A percentile compares a stretch with the other conserved stretches of the same genome.
phyloP scores from a whole-genome alignment of 805 yeast species.

The Saccharomycopsis sp. region DNA sequence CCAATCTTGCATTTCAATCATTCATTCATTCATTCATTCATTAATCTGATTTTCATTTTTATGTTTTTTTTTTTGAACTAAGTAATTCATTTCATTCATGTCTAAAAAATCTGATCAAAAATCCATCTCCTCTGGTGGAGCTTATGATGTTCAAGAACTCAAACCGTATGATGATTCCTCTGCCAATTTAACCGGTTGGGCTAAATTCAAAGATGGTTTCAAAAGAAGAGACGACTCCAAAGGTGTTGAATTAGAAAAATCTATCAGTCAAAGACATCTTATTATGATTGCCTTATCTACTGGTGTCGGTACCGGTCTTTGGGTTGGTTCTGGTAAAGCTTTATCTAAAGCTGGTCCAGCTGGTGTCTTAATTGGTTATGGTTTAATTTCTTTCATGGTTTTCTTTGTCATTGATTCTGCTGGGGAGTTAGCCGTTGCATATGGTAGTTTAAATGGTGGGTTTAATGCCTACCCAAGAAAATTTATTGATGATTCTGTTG shows the following conservation, averaged over 20 bases:
- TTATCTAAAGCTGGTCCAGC: slow-evolving; percentile 41
- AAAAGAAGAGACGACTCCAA: slow-evolving; percentile 12
- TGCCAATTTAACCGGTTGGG: slow-evolving; percentile 15
- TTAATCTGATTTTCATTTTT: background rate
- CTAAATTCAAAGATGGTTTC: slow-evolving; percentile 17
- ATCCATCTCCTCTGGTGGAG: background rate
- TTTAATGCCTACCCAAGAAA: slow-evolving; percentile 51
- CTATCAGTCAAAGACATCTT: slow-evolving; percentile 41
- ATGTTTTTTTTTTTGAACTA: background rate
- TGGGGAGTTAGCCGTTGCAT: slow-evolving; percentile 62
- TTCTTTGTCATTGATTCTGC: slow-evolving; percentile 55
- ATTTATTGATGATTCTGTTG: slow-evolving; percentile 49
- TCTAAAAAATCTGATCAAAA: background rate
- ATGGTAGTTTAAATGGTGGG: slow-evolving; percentile 52
- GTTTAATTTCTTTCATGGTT: slow-evolving; percentile 50
- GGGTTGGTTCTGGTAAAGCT: slow-evolving; percentile 50
- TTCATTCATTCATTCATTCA: background rate
- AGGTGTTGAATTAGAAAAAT: slow-evolving; percentile 27
- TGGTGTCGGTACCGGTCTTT: slow-evolving; percentile 73
- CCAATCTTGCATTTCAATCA: background rate
- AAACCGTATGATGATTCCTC: background rate
- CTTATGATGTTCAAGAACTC: background rate
- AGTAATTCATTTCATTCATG: background rate
- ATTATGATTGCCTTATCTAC: slow-evolving; percentile 79
- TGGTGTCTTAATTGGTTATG: slow-evolving; percentile 47